Percentiles rank a stretch among this genome's conserved stretches.
Evolutionary conservation across 139 green algal species (phyloP).

Genomic region (Chlorella sp.): DNA sequence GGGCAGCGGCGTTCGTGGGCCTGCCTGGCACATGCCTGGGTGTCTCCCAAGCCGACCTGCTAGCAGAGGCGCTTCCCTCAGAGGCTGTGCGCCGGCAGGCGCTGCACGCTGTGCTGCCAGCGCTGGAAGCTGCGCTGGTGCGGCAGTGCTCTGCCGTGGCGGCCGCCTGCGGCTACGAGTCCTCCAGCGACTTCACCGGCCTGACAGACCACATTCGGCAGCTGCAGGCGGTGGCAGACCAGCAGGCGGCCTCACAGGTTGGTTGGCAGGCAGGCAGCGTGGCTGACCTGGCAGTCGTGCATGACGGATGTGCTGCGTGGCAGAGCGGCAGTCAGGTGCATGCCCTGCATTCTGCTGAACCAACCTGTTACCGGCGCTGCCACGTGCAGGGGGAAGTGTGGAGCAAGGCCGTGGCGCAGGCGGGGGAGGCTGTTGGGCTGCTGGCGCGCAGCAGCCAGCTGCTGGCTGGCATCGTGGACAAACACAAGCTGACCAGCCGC

Average conservation of each 20-base stretch:
- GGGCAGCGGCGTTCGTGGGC: not conserved
- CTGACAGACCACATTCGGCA: constrained; percentile 29
- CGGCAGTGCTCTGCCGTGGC: constrained; percentile 7
- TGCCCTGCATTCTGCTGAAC: too few species aligned
- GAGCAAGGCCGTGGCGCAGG: not conserved
- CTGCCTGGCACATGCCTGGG: not conserved
- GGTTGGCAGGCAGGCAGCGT: not conserved
- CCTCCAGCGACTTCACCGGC: not conserved
- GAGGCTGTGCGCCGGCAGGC: not conserved
- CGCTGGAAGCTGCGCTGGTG: constrained; percentile 14
- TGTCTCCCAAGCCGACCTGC: not conserved
- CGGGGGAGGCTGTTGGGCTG: constrained; percentile 3
- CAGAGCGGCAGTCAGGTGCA: not conserved
- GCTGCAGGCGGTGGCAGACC: not conserved
- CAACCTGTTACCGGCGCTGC: not conserved
- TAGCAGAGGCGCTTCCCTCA: constrained; percentile 7
- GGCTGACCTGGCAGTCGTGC: not conserved
- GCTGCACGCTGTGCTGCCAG: not conserved
- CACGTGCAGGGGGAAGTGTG: not conserved
- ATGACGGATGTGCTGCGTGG: not conserved
- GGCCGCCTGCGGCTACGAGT: not conserved
- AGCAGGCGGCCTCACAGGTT: not conserved
- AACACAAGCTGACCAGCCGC: constrained; percentile 4
- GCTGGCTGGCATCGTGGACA: not conserved
- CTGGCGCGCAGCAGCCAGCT: not conserved